Evolutionary conservation across 176 grass and related monocot genomes (phyloP), one percentile per base, ranked within the genome.

Genomic region (Cenchrus fungigraminus): DNA sequence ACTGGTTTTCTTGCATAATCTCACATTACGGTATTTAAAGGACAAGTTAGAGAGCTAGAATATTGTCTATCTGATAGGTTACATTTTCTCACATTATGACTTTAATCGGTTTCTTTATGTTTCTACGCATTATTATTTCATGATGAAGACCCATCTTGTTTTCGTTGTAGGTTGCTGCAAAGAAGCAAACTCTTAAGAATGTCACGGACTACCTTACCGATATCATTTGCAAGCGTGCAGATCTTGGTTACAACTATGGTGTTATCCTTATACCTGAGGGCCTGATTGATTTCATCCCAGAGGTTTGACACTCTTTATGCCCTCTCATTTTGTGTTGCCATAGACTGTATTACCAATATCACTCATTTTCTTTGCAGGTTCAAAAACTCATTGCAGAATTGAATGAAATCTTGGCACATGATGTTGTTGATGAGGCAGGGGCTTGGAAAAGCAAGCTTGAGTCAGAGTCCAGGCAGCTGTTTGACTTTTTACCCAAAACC

Each of bases 241-340:
- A 91, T 19, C 91, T 95, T 86, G 91, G 97, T 65, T 99, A 94
- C 90, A 99, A 96, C 79, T 99, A 99, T 84, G 97, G 97, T 20
- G 92, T 99, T 72, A 91, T 99, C 81, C 97, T 99, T 88, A 92
- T 99, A 68, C 97, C 97, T 0, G 97, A 99, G 88, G 97, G 97
- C 62, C 50, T 99, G 22, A 99, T 99, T 79, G 97, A 99, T 88
- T 99, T 99, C 76, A 92, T 96, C 78, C 97, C 97, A 63, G 97
- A 99, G 97, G 97, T 99, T 91, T 85, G 62, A 54, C 19, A 32
- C 60, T 77, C 0, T 65, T 64, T 74, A 44, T n/a, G 12, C 7
- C 16, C 12, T 83, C 14, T 57, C 9, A 31, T 28, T 46, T 77
- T 59, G 28, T 86, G 16, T 73, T 45, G 53, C 57, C 12, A 9